Conservation (phyloP, 1,284 basidiomycete genomes). For the Thecaphora frezii region DNA sequence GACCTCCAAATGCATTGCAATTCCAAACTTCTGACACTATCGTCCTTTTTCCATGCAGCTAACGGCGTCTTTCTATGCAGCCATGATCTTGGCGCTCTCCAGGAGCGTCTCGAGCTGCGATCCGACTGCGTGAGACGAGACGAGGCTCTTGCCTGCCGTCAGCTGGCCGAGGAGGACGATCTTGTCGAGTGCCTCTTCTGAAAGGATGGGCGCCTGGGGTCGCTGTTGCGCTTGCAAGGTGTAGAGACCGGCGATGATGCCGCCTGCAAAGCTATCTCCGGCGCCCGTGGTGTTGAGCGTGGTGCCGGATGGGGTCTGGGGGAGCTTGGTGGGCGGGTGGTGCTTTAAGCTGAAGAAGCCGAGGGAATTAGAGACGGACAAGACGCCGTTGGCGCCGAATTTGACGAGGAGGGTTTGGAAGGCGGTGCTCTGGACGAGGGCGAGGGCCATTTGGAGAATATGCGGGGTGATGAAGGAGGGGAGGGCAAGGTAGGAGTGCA, state of each 20-base stretch:
- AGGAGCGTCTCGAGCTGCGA: conserved; percentile 17
- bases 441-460: conserved; percentile 3
- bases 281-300: conserved; percentile 52
- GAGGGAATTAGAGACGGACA: not conserved
- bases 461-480: not conserved
- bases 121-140: conserved; percentile 20
- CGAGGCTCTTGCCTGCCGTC: conserved; percentile 21
- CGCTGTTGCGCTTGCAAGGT: conserved; percentile 4
- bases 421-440: conserved; percentile 7
- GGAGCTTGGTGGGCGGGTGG: conserved; percentile 22
- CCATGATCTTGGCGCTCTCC: not conserved
- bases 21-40: too few relatives aligned
- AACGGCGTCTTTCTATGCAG: not conserved
- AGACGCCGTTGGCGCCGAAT: conserved; percentile 20
- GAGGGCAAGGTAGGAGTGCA: not conserved
- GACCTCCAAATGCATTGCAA: too few relatives aligned
- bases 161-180: conserved; percentile 24
- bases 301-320: not conserved
- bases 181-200: conserved; percentile 6
- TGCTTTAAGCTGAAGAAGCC: conserved; percentile 30
- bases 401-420: conserved; percentile 35
- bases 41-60: too few relatives aligned
- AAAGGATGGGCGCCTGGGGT: not conserved
- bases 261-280: conserved; percentile 56
- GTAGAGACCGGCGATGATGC: conserved; percentile 33